Evolutionary conservation across 2,329 filamentous ascomycete genomes (phyloP).

Genomic region (Diaporthe australafricana): DNA sequence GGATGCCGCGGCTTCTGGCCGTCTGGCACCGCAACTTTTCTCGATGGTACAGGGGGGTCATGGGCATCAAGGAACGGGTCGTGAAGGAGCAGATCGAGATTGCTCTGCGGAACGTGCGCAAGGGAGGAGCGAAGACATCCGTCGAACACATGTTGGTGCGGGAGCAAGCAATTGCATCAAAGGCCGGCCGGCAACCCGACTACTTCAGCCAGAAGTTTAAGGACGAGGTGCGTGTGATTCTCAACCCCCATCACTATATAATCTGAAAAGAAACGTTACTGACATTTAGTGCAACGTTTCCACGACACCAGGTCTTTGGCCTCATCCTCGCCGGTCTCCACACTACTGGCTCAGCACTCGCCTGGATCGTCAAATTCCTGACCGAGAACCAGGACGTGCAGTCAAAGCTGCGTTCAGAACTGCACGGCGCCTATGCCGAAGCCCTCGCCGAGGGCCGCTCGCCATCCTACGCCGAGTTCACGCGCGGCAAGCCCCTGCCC

Average conservation of each 20-base stretch:
- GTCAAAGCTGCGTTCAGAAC: slow-evolving; percentile 52
- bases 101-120: too few relatives aligned
- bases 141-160: background rate
- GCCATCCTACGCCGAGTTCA: slow-evolving; percentile 43
- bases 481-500: slow-evolving; percentile 51
- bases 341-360: slow-evolving; percentile 55
- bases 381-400: slow-evolving; percentile 53
- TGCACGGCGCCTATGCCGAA: slow-evolving; percentile 43
- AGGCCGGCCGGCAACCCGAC: background rate
- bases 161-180: background rate
- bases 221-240: too few relatives aligned
- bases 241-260: too few relatives aligned
- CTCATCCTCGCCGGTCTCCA: slow-evolving; percentile 55
- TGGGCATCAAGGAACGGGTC: too few relatives aligned
- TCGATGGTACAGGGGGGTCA: too few relatives aligned
- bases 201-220: background rate
- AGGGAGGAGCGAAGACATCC: background rate
- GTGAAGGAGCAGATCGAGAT: too few relatives aligned
- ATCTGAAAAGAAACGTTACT: too few relatives aligned
- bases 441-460: slow-evolving; percentile 47
- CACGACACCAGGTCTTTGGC: slow-evolving; percentile 53
- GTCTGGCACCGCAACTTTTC: too few relatives aligned
- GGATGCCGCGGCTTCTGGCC: too few relatives aligned
- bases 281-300: too few relatives aligned
- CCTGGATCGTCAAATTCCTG: slow-evolving; percentile 55